phyloP scores from a whole-genome alignment of 176 grass and related monocot species.

The Echinochloa phyllopogon region DNA sequence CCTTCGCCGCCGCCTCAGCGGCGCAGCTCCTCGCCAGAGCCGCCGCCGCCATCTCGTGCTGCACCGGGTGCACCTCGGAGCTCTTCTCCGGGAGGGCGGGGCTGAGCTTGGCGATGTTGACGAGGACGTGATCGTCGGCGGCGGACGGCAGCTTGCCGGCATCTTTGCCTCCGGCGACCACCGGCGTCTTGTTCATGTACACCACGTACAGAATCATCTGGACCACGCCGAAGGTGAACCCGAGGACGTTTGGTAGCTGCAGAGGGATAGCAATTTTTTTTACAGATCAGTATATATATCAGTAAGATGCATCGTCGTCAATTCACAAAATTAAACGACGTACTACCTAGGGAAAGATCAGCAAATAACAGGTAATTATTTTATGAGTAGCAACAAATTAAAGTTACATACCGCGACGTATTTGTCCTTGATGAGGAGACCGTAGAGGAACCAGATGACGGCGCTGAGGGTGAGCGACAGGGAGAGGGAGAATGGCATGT shows the following conservation, averaged over 20 bases:
- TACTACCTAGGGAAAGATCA: background rate
- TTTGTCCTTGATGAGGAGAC: conserved; percentile 78
- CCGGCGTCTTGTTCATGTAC: conserved; percentile 59
- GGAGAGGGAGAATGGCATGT: conserved; percentile 90
- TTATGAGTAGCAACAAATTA: background rate
- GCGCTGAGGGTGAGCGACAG: conserved; percentile 86
- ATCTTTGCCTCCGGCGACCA: conserved; percentile 1
- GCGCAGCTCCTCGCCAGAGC: conserved; percentile 17
- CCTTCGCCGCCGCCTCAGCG: background rate
- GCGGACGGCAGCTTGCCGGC: conserved; percentile 15
- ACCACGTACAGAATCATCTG: conserved; percentile 77
- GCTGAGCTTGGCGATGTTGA: conserved; percentile 51
- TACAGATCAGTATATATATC: background rate
- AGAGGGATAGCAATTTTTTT: background rate
- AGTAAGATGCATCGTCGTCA: background rate
- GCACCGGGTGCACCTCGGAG: conserved; percentile 42
- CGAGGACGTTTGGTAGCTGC: conserved; percentile 78
- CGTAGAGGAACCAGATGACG: conserved; percentile 85
- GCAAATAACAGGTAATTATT: too few relatives aligned
- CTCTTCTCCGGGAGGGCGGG: conserved; percentile 19
- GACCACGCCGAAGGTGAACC: conserved; percentile 66
- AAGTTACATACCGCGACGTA: conserved; percentile 60
- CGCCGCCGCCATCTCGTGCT: conserved; percentile 6
- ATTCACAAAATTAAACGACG: background rate
- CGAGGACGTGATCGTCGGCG: conserved; percentile 26